Evolutionary conservation across 2,329 filamentous ascomycete genomes (phyloP).

Genomic region (Fusarium sp.): DNA sequence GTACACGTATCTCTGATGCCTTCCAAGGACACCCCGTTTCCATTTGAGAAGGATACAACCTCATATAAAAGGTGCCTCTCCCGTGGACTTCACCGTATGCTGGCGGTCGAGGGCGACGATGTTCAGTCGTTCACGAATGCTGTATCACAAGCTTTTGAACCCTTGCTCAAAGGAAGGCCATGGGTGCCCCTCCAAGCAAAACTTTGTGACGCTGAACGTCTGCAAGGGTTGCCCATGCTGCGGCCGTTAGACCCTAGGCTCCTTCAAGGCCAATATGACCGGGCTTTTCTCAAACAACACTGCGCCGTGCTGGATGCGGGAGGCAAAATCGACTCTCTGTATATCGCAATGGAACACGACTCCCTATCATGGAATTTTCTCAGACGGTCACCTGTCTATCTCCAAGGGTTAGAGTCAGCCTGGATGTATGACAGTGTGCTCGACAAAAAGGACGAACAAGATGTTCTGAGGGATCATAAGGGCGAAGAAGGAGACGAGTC

Average conservation of each 20-base stretch:
- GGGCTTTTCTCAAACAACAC: slow-evolving; percentile 63
- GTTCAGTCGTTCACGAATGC: slow-evolving; percentile 61
- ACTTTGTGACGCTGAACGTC: slow-evolving; percentile 65
- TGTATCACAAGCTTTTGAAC: slow-evolving; percentile 61
- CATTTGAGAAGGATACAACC: slow-evolving; percentile 70
- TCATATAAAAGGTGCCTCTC: slow-evolving; percentile 71
- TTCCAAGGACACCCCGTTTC: slow-evolving; percentile 64
- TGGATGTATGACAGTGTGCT: slow-evolving; percentile 65
- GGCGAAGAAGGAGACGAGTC: slow-evolving; percentile 37
- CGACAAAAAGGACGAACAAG: slow-evolving; percentile 53
- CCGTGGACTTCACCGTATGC: slow-evolving; percentile 67
- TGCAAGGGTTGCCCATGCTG: slow-evolving; percentile 69
- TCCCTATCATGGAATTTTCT: slow-evolving; percentile 68
- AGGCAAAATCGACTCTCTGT: slow-evolving; percentile 68
- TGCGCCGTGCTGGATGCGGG: slow-evolving; percentile 66
- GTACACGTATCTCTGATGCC: slow-evolving; percentile 70
- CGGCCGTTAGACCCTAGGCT: slow-evolving; percentile 61
- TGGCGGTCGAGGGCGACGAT: slow-evolving; percentile 63
- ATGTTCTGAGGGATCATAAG: slow-evolving; percentile 48
- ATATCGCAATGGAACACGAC: slow-evolving; percentile 66
- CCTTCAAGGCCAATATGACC: slow-evolving; percentile 58
- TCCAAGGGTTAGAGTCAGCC: slow-evolving; percentile 64
- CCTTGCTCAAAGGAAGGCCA: slow-evolving; percentile 60
- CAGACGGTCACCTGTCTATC: slow-evolving; percentile 58
- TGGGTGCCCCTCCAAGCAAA: slow-evolving; percentile 71